Evolutionary conservation across 106 monocot species (phyloP).

Genomic region (Dactylorhiza incarnata): DNA sequence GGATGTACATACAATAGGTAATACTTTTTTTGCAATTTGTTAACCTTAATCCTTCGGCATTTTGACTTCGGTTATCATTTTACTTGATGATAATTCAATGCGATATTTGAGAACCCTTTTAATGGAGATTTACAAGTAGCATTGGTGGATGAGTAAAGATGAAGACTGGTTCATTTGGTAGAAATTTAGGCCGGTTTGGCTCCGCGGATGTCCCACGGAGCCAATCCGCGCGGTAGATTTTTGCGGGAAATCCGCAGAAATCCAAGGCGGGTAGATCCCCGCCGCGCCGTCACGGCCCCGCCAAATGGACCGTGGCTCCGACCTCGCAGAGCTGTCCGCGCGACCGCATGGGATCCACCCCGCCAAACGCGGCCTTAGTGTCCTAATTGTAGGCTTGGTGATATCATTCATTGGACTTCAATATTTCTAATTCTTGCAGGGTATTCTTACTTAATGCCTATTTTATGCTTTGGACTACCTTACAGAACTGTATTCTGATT

Average conservation of each 20-base stretch:
- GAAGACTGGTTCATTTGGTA: not conserved
- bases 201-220: too few relatives aligned
- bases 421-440: not conserved
- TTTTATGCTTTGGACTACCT: not conserved
- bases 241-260: too few relatives aligned
- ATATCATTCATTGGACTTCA: not conserved
- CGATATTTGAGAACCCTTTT: not conserved
- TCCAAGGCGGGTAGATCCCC: too few relatives aligned
- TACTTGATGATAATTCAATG: not conserved
- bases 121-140: not conserved
- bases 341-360: too few relatives aligned
- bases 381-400: not conserved
- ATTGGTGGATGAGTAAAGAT: not conserved
- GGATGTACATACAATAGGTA: conserved; percentile 87
- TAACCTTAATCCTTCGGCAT: not conserved
- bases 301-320: too few relatives aligned
- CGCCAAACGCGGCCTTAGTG: too few relatives aligned
- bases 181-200: not conserved
- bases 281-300: too few relatives aligned
- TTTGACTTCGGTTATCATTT: not conserved
- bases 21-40: not conserved
- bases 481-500: not conserved
- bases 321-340: too few relatives aligned
- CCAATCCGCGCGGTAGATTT: too few relatives aligned
- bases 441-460: not conserved